These are phyloP conservation scores for Kwoniella newhampshirensis DNA, from an alignment of 768 basidiomycete genomes.

Conservation along the genomic window DNA sequence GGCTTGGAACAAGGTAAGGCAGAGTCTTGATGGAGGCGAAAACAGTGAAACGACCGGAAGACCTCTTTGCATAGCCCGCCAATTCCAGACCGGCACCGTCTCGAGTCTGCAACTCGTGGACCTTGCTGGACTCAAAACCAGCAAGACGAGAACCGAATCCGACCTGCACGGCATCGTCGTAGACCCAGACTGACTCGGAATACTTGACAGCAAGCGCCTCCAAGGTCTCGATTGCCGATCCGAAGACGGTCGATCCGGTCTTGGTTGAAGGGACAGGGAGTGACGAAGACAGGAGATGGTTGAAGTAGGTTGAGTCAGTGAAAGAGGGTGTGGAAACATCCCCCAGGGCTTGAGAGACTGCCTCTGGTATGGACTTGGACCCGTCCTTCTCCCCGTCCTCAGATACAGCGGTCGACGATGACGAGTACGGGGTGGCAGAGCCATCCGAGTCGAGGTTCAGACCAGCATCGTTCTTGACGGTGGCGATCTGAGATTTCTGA, in stretches of 20 bases:
- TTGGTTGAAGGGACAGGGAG: constrained; percentile 29
- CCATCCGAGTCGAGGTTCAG: constrained; percentile 39
- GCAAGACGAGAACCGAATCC: constrained; percentile 42
- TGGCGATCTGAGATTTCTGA: constrained; percentile 33
- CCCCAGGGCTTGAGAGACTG: constrained; percentile 18
- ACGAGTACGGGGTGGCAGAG: constrained; percentile 40
- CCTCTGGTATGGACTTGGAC: constrained; percentile 2
- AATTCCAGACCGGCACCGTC: constrained; percentile 45
- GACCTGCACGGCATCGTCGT: constrained; percentile 47
- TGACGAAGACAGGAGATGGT: constrained; percentile 33
- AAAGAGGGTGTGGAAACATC: constrained; percentile 30
- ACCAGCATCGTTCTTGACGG: constrained; percentile 26
- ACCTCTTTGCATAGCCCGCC: constrained; percentile 61
- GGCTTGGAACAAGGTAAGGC: constrained; percentile 74
- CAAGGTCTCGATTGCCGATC: constrained; percentile 42
- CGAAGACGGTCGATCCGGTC: constrained; percentile 39
- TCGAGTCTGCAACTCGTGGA: constrained; percentile 39
- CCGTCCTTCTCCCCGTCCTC: constrained; percentile 31
- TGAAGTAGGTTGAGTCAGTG: constrained; percentile 34
- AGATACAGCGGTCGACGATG: constrained; percentile 46
- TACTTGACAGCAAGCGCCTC: constrained; percentile 43
- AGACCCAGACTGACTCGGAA: constrained; percentile 43
- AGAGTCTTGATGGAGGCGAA: constrained; percentile 78
- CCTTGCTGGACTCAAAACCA: constrained; percentile 14
- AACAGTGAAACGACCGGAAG: constrained; percentile 48